Conservation (phyloP, 2,329 filamentous ascomycete genomes). For the Hypoxylon sp. region DNA sequence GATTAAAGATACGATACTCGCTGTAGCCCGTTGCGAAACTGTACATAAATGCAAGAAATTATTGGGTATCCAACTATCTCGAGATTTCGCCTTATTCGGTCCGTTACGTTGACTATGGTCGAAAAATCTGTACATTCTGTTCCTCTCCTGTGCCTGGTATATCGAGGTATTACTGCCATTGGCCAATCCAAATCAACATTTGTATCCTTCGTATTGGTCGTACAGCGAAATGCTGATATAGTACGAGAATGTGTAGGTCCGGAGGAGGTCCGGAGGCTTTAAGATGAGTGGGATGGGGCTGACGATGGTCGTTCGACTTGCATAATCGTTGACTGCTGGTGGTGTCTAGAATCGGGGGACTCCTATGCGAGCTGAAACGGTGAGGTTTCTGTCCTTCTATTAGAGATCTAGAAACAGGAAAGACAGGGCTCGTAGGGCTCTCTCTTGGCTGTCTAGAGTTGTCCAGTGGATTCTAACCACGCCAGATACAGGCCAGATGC, state of each 20-base stretch:
- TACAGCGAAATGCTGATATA: background rate
- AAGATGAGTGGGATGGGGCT: conserved; percentile 14
- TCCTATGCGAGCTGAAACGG: conserved; percentile 9
- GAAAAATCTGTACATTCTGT: no score
- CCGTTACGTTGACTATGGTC: background rate
- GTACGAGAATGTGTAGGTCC: background rate
- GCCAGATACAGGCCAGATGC: conserved; percentile 14
- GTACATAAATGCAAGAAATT: conserved; percentile 24
- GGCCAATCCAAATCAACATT: conserved; percentile 5
- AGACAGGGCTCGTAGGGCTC: no score
- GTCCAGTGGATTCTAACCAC: conserved; percentile 20
- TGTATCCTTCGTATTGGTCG: background rate
- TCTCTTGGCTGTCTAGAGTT: no score
- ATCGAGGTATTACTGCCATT: conserved; percentile 12
- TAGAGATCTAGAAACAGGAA: no score
- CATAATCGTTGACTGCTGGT: conserved; percentile 12
- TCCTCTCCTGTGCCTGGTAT: no score
- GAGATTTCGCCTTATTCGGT: no score
- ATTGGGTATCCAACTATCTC: conserved; percentile 2
- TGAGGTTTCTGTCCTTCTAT: background rate
- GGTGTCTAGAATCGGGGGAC: conserved; percentile 3
- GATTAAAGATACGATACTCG: conserved; percentile 2
- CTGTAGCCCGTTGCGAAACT: conserved; percentile 9
- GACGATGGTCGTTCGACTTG: conserved; percentile 24
- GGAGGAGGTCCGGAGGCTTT: background rate